phyloP scores from a whole-genome alignment of 345 rosid genomes.

The Noccaea bulbosa region DNA sequence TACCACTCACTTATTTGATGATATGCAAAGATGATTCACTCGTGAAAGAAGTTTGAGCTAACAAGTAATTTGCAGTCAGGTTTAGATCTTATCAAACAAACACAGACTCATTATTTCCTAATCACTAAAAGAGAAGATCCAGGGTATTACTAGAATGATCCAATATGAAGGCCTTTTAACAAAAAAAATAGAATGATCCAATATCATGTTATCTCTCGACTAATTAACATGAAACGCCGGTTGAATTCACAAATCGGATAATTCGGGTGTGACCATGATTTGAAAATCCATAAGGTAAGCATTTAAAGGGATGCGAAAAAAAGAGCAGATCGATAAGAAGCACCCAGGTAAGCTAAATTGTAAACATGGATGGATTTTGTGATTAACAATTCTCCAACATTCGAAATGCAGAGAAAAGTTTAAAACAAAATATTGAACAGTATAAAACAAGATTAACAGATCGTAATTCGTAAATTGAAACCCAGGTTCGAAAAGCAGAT shows the following conservation, averaged over 20 bases:
- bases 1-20: too few species aligned
- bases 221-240: not conserved
- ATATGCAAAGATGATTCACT: too few species aligned
- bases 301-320: not conserved
- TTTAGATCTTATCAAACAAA: not conserved
- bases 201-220: not conserved
- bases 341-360: conserved; percentile 6
- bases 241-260: not conserved
- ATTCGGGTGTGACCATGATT: not conserved
- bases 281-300: not conserved
- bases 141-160: not conserved
- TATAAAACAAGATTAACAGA: not conserved
- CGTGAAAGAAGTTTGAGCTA: not conserved
- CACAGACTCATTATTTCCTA: not conserved
- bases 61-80: not conserved
- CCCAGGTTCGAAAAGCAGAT: not conserved
- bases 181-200: too few species aligned
- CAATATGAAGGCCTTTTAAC: too few species aligned
- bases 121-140: not conserved
- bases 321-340: conserved; percentile 7
- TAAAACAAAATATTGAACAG: not conserved
- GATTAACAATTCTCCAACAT: not conserved
- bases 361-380: not conserved
- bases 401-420: conserved; percentile 6
- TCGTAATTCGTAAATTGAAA: conserved; percentile 12